These are phyloP conservation scores for Pneumocystis jirovecii DNA, from an alignment of 1,139 yeast species.

Conservation along the genomic window DNA sequence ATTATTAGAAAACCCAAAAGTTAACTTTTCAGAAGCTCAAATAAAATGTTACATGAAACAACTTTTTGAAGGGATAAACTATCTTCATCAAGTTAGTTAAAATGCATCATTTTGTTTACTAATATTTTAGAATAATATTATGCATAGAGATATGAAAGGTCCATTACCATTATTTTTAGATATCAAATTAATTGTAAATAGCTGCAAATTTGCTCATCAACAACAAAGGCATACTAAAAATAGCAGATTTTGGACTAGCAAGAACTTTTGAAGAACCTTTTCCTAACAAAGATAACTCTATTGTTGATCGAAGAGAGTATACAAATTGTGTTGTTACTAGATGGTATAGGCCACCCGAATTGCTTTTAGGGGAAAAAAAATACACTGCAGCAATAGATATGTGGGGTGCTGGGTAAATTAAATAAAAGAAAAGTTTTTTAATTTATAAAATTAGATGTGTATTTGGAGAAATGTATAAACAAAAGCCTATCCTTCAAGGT, in stretches of 20 bases:
- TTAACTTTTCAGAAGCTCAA: conserved; percentile 44
- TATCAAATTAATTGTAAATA: not conserved
- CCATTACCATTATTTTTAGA: not conserved
- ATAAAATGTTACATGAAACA: conserved; percentile 78
- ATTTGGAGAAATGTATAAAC: conserved; percentile 74
- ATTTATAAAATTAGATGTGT: conserved; percentile 37
- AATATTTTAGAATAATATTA: conserved; percentile 28
- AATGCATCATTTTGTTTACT: not conserved
- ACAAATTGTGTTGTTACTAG: conserved; percentile 95
- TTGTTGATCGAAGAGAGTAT: conserved; percentile 41
- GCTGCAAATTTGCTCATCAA: conserved; percentile 84
- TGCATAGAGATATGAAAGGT: conserved; percentile 77
- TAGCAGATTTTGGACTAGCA: conserved; percentile 92
- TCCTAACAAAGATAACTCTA: conserved; percentile 55
- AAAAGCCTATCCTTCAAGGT: conserved; percentile 75
- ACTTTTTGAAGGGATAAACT: conserved; percentile 62
- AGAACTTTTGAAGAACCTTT: conserved; percentile 58
- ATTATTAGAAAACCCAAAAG: conserved; percentile 68
- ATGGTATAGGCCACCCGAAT: conserved; percentile 96
- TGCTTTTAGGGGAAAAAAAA: conserved; percentile 78
- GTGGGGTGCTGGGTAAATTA: conserved; percentile 69
- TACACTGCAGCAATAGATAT: conserved; percentile 84
- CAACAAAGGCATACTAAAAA: conserved; percentile 57
- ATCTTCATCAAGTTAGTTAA: conserved; percentile 44
- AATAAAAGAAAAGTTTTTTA: not conserved